phyloP scores from a whole-genome alignment of 2,329 filamentous ascomycete genomes.

The Beauveria varroae region DNA sequence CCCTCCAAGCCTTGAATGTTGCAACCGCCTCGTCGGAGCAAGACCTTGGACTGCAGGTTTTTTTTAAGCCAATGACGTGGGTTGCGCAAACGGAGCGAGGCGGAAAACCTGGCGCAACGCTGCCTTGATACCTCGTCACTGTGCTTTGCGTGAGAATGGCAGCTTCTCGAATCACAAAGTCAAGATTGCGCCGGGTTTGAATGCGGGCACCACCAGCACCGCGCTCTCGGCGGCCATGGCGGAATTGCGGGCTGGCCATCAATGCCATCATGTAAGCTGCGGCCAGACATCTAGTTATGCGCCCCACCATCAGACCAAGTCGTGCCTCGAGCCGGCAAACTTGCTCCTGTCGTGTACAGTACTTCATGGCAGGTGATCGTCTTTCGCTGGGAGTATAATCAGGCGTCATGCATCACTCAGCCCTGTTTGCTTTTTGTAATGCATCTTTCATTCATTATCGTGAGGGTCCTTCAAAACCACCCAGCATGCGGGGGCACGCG shows the following conservation, averaged over 20 bases:
- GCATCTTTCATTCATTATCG: conserved; percentile 10
- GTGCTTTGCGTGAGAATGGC: not conserved
- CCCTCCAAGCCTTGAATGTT: no score
- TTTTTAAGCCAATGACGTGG: no score
- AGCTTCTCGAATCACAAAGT: not conserved
- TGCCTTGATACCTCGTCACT: not conserved
- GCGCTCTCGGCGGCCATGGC: not conserved
- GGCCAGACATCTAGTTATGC: not conserved
- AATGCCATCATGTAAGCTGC: not conserved
- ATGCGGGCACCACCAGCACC: not conserved
- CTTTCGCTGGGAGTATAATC: not conserved
- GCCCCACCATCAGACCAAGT: not conserved
- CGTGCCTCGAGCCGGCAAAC: not conserved
- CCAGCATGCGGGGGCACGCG: not conserved
- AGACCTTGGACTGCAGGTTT: no score
- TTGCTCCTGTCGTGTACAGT: not conserved
- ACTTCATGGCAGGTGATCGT: not conserved
- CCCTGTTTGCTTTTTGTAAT: not conserved
- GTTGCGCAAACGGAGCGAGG: not conserved
- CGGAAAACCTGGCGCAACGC: not conserved
- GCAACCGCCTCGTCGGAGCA: no score
- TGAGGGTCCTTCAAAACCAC: conserved; percentile 1
- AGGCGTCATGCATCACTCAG: not conserved
- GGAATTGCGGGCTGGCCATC: not conserved
- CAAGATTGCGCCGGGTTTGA: not conserved